Evolutionary conservation across 192 early-diverging fungal species (phyloP), one percentile per base, ranked within the genome.

Genomic region (Radiomyces spectabilis): DNA sequence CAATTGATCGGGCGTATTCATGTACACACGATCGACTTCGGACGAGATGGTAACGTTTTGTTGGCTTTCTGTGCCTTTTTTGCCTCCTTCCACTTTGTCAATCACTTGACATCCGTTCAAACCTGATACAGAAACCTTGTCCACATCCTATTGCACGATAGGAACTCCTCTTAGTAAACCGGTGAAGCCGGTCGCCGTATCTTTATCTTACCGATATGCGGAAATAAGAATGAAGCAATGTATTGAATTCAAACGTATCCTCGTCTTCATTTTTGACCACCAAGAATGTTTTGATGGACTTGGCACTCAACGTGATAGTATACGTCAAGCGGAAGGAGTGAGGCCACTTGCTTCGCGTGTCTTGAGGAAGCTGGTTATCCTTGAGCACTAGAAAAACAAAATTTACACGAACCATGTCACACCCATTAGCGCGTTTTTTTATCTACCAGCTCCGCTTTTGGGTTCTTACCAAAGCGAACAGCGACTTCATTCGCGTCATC

Each of bases 171-270:
- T n/a, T n/a, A n/a, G n/a, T n/a, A n/a, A n/a, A n/a, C n/a, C n/a
- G n/a, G n/a, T n/a, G n/a, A n/a, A n/a, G n/a, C n/a, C n/a, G n/a
- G n/a, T n/a, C n/a, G n/a, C n/a, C n/a, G n/a, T 54, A 18, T 41
- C 31, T 9, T 41, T 25, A 12, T 35, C 56, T 69, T 73, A 79
- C 80, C 13, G 78, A 70, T 38, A 88, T 78, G 10, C 68, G 59
- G 53, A 94, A 85, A 67, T 98, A 98, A 13, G 93, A 94, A 68
- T 98, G 94, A 57, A 97, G 72, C n/a, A 98, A 79, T 25, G 85
- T 68, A 16, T 92, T 93, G 61, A 98, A 95, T 45, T 79, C 75
- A 51, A 92, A 94, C 21, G 77, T 54, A 35, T 65, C 57, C 22
- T 55, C 58, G 32, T 86, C 92, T 27, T 82, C 68, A 69, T 98